Evolutionary conservation across 208 protist genomes (phyloP), one percentile per base, ranked within the genome.

Genomic region (Angomonas ambiguus): DNA sequence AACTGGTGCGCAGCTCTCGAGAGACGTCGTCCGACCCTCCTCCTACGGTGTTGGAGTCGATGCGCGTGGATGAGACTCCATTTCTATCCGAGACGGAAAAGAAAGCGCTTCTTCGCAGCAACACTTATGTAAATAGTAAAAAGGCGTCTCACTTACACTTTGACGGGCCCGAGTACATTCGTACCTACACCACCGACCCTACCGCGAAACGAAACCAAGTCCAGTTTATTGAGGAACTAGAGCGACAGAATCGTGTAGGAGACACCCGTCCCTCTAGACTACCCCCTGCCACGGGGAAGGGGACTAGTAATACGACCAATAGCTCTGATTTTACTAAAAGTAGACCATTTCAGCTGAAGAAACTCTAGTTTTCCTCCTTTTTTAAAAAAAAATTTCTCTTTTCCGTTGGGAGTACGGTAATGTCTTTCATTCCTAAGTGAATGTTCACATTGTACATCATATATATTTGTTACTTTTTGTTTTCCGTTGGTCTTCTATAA

Each of bases 181-280:
- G 82, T 8, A 62, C 59, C 5, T 96, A 96, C 77, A 87, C 86
- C 2, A 83, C 55, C 18, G 86, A 91, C 57, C 84, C 87, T 13
- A 45, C 65, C 13, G 69, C 61, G 45, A 91, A 85, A 59, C 67
- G 91, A n/a, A 81, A 79, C 55, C 86, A 96, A 62, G 79, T 92
- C 20, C 82, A 73, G 24, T 91, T 88, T 51, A 87, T 96, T 59
- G 79, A 91, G 32, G 70, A 92, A 31, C 27, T 76, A 48, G 71
- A 51, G 51, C 77, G 69, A 34, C 55, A 51, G 45, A 24, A 8
- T n/a, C 11, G 25, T n/a, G 20, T n/a, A 41, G 28, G 55, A 61
- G 2, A 41, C 18, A 6, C 55, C n/a, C n/a, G n/a, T n/a, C n/a
- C n/a, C n/a, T n/a, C n/a, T n/a, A n/a, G n/a, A n/a, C n/a, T n/a